A percentile compares a stretch with the other conserved stretches of the same genome.
Conservation (phyloP, 1,139 yeast genomes). For the Debaryomycetaceae sp. region DNA sequence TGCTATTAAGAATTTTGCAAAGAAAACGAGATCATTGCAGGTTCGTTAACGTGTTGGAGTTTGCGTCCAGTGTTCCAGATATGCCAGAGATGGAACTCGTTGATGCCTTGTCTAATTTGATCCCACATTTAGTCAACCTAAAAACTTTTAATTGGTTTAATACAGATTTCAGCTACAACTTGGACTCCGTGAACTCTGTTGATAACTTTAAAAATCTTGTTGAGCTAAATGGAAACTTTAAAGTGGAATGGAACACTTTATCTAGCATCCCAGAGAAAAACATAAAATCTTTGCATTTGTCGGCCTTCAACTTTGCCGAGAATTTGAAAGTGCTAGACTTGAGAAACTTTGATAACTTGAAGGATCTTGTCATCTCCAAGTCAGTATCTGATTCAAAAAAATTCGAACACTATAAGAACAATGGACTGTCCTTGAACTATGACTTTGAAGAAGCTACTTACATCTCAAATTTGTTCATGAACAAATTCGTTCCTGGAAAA, state of each 20-base stretch:
- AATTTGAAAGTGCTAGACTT: conserved; percentile 13
- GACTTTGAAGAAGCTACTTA: conserved; percentile 2
- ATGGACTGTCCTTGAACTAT: neutral
- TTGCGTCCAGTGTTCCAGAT: conserved; percentile 21
- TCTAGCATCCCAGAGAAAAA: conserved; percentile 5
- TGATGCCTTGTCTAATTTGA: conserved; percentile 11
- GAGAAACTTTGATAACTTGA: conserved; percentile 11
- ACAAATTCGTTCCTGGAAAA: conserved; percentile 3
- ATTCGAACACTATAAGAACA: conserved; percentile 1
- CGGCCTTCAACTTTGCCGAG: conserved; percentile 15
- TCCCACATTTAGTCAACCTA: conserved; percentile 19
- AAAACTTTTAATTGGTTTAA: conserved; percentile 21
- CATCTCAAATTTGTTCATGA: conserved; percentile 10
- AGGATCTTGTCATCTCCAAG: conserved; percentile 13
- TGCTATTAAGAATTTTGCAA: conserved; percentile 16
- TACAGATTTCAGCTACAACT: conserved; percentile 11
- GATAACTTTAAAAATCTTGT: conserved; percentile 11
- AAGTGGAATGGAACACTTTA: conserved; percentile 6
- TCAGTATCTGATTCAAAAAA: neutral
- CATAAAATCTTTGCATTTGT: conserved; percentile 15
- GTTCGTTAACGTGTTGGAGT: conserved; percentile 13
- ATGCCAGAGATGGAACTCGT: conserved; percentile 22
- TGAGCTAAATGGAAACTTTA: conserved; percentile 19
- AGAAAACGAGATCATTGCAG: conserved; percentile 10
- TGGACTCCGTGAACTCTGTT: conserved; percentile 11